Evolutionary conservation across 306 rosid species (phyloP), one percentile per base, ranked within the genome.

Genomic region (Arachis hypogaea): DNA sequence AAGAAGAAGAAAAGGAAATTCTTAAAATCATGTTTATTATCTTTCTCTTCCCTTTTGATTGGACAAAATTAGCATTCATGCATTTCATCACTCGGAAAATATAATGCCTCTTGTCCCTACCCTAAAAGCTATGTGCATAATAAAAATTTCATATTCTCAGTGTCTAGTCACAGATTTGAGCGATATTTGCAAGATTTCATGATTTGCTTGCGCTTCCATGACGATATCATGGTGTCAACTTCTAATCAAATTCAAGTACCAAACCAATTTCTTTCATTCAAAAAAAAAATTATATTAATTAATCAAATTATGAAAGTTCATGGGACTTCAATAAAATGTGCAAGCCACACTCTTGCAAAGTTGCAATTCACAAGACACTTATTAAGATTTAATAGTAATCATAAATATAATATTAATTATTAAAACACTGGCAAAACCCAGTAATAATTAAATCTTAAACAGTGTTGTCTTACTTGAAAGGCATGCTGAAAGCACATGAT

Each of bases 61-160:
- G 80, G 87, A 81, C 88, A 61, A 74, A 81, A 63, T 71, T 47
- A 46, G 29, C 77, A 66, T 66, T 85, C 62, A 69, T 71, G 74
- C 66, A 58, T 69, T 72, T 75, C 65, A 59, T 75, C 65, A 59
- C 3, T 52, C 16, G 58, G 57, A 33, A 33, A 33, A 33, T 33
- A 14, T 12, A 52, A 52, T 52, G 58, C 58, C 58, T 55, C 51
- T 60, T 68, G 74, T 84, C 84, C 71, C 67, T 77, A 59, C 76
- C 58, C 66, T 14, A 67, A 65, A 38, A 54, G 67, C 44, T 43
- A 29, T 36, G 40, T 10, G n/a, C 7, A 52, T 29, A 41, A 59
- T 67, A 33, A 33, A 33, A 33, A 2, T 63, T 65, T 6, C 66
- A 58, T 63, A 76, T 66, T 60, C 68, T 59, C 43, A 28, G 5